Base-by-base conservation (phyloP, 2,329 filamentous ascomycete species). In the Neonectria sp. region DNA sequence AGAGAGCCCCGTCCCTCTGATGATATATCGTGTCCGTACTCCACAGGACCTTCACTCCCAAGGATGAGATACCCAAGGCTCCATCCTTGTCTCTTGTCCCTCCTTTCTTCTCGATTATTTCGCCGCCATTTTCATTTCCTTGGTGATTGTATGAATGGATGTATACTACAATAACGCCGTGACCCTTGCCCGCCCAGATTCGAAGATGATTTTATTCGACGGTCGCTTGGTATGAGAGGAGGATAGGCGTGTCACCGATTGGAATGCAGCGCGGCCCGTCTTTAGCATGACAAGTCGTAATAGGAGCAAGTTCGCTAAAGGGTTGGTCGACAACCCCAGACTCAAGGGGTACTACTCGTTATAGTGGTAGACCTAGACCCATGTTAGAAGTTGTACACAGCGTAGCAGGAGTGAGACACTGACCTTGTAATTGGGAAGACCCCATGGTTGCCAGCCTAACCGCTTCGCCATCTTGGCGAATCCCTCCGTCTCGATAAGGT, bases 401-500 rank as follows among this genome's bases (percentile, higher is more conserved):
- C 1, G 25, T 9, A 40, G 53, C 21, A 40, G 33, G 3, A 33
- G 35, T 27, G 33, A 31, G 21, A 27, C 17, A 82, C 89, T 79
- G 83, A 98, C 96, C 87, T 95, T 95, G 84, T 99, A 99, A 83
- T 98, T 97, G 48, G 96, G 96, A 77, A 98, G 84, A n/a, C 96
- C 96, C 73, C 88, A 94, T 65, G 93, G 89, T 68, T 92, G 87
- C 91, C 95, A 98, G 55, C 95, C 95, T 77, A 99, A 81, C 71
- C 96, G 87, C 79, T 90, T 92, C 13, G 95, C 95, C 96, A 99
- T 99, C 83, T 95, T 97, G 21, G 96, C 95, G 77, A 99, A 99
- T 0, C 96, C 96, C 78, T 99, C 96, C 0, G 96, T 98, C 85
- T 99, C 96, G 68, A 99, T 97, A 68, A 99, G 86, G 81, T 99